These are phyloP conservation scores for Akanthomyces muscarius DNA, from an alignment of 2,329 filamentous ascomycete species.

Conservation along the genomic window DNA sequence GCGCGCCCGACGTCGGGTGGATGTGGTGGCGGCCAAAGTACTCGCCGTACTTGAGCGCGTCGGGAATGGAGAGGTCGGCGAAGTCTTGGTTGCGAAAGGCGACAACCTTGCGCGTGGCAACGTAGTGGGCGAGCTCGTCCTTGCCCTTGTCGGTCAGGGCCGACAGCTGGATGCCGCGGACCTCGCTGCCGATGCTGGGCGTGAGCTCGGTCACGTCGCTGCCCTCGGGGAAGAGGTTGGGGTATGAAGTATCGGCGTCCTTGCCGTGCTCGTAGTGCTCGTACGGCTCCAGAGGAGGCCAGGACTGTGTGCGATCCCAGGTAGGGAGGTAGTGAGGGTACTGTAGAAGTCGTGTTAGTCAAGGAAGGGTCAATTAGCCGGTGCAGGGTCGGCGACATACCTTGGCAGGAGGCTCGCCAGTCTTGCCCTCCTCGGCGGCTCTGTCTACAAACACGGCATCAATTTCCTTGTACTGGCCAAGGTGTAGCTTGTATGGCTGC, in stretches of 20 bases:
- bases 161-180: slow-evolving; percentile 60
- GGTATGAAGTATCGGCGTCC: slow-evolving; percentile 58
- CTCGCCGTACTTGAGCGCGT: slow-evolving; percentile 59
- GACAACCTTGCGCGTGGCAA: slow-evolving; percentile 63
- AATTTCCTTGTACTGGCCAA: slow-evolving; percentile 31
- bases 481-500: slow-evolving; percentile 23
- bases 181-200: slow-evolving; percentile 60
- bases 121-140: slow-evolving; percentile 62
- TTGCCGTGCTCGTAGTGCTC: slow-evolving; percentile 63
- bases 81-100: slow-evolving; percentile 66
- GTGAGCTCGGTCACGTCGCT: slow-evolving; percentile 46
- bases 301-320: slow-evolving; percentile 54
- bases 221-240: slow-evolving; percentile 52
- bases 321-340: slow-evolving; percentile 51
- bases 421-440: slow-evolving; percentile 28
- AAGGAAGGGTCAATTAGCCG: too few species aligned
- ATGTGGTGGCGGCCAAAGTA: slow-evolving; percentile 70
- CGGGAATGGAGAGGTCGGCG: slow-evolving; percentile 55
- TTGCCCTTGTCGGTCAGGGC: slow-evolving; percentile 58
- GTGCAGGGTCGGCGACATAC: slow-evolving; percentile 18
- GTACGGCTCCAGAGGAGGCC: slow-evolving; percentile 57
- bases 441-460: slow-evolving; percentile 25
- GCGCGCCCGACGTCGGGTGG: slow-evolving; percentile 67
- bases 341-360: slow-evolving; percentile 14
- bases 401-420: slow-evolving; percentile 26